Base-by-base conservation (phyloP, 257 asterid genomes). In the Haberlea rhodopensis region DNA sequence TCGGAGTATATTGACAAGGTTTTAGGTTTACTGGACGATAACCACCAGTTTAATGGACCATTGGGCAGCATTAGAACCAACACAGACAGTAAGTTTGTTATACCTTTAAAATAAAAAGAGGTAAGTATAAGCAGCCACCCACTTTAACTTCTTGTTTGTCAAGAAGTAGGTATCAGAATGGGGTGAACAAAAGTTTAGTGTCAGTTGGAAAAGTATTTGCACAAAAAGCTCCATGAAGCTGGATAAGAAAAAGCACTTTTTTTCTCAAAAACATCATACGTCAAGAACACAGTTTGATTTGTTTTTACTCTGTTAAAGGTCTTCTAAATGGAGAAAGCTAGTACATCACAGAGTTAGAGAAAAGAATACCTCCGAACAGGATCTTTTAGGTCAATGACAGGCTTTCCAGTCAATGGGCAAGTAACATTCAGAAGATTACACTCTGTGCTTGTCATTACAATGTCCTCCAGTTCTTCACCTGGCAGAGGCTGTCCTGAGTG, bases 391-490 rank as follows among this genome's bases (percentile, higher is more conserved):
- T 94, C 96, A 45, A 81, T 83, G 67, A 94, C 76, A 21, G 92
- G 94, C 83, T 84, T 94, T 68, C 95, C 91, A 31, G 89, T 87
- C 58, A 94, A 25, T 1, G 99, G 99, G 70, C 99, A 94, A 1
- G 63, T 76, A 43, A 58, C 15, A 77, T 94, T 94, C 75, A 83
- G 76, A 75, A 94, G 69, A 73, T 69, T 83, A 82, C 77, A 63
- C 64, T 86, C 83, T 23, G 92, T 87, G 75, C 95, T 84, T 73
- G 97, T 87, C 90, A 94, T 85, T 65, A 94, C 80, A 62, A 94
- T 76, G 77, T 94, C 99, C 79, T 94, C 99, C 73, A 84, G 89
- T 84, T 94, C 99, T 45, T 94, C 99, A 72, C 99, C 99, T 48
- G 99, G 97, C 96, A 94, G 81, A 37, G 90, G 89, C 69, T 78